Evolutionary conservation across 257 asterid species (phyloP).

Genomic region (Penstemon newberryi): DNA sequence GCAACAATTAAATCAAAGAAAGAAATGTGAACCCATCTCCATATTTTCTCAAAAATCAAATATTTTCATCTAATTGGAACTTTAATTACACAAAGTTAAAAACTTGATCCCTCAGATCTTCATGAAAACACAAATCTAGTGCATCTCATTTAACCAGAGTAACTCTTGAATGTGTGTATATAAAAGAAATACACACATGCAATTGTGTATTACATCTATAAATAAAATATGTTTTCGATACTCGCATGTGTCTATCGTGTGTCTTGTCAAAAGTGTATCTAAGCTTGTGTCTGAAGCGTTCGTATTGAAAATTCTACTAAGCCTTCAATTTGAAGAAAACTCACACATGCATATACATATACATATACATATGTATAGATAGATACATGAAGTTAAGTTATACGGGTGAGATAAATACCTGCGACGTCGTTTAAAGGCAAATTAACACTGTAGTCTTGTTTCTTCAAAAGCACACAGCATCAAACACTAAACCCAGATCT

Average conservation of each 20-base stretch:
- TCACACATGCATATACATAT: too few relatives aligned
- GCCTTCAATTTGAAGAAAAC: too few relatives aligned
- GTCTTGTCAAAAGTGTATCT: slow-evolving; percentile 21
- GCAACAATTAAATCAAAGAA: not conserved
- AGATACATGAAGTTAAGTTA: too few relatives aligned
- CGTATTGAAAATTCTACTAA: too few relatives aligned
- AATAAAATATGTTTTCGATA: not conserved
- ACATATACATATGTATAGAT: too few relatives aligned
- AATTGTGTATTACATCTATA: not conserved
- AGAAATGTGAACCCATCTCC: slow-evolving; percentile 1
- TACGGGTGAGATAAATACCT: not conserved
- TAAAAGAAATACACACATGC: slow-evolving; percentile 16
- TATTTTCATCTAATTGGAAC: not conserved
- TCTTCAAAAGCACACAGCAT: slow-evolving; percentile 66
- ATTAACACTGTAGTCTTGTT: slow-evolving; percentile 44
- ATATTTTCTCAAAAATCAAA: slow-evolving; percentile 8
- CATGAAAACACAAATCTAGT: slow-evolving; percentile 24
- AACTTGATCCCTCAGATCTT: slow-evolving; percentile 24
- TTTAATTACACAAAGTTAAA: slow-evolving; percentile 19
- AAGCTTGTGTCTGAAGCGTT: slow-evolving; percentile 5
- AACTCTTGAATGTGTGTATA: slow-evolving; percentile 13
- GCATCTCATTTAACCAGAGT: slow-evolving; percentile 12
- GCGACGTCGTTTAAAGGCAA: slow-evolving; percentile 26
- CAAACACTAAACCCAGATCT: slow-evolving; percentile 73
- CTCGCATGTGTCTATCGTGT: slow-evolving; percentile 11